These are phyloP conservation scores for Staphylotrichum tortipilum DNA, from an alignment of 495 filamentous ascomycete species.

Conservation along the genomic window DNA sequence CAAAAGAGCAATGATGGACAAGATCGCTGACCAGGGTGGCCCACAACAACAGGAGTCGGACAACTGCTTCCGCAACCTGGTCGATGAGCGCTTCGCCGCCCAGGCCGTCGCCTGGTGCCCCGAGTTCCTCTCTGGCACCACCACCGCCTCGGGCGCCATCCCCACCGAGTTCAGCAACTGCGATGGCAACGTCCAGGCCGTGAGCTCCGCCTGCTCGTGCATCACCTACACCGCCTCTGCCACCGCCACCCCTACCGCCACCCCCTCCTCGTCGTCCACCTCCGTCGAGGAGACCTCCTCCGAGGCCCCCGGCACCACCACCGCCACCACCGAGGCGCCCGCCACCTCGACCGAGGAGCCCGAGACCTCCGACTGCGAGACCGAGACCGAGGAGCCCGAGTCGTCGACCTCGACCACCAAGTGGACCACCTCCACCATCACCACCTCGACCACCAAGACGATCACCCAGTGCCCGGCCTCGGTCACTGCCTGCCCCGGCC, in stretches of 20 bases:
- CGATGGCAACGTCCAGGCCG: conserved; percentile 8
- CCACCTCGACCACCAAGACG: conserved; percentile 48
- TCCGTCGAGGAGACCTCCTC: not conserved
- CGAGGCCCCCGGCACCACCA: not conserved
- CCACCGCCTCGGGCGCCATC: conserved; percentile 14
- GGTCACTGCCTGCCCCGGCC: conserved; percentile 50
- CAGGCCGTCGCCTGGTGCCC: conserved; percentile 20
- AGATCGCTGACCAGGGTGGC: conserved; percentile 8
- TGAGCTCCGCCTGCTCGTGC: conserved; percentile 33
- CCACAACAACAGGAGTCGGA: conserved; percentile 20
- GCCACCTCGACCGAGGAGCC: conserved; percentile 8
- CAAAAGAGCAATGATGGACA: too few relatives aligned
- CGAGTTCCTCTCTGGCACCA: conserved; percentile 18
- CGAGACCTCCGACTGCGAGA: conserved; percentile 5
- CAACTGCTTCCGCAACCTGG: conserved; percentile 28
- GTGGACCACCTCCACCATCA: conserved; percentile 49
- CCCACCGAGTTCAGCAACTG: conserved; percentile 25
- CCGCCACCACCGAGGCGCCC: not conserved
- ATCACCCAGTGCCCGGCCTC: conserved; percentile 48
- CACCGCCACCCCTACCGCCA: not conserved
- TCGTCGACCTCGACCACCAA: too few relatives aligned
- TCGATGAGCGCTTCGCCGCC: conserved; percentile 15
- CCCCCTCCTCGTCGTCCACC: not conserved
- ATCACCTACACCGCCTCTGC: conserved; percentile 24
- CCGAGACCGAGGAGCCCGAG: conserved; percentile 5